phyloP scores from a whole-genome alignment of 2,329 filamentous ascomycete species.

The Penicillium crustosum region DNA sequence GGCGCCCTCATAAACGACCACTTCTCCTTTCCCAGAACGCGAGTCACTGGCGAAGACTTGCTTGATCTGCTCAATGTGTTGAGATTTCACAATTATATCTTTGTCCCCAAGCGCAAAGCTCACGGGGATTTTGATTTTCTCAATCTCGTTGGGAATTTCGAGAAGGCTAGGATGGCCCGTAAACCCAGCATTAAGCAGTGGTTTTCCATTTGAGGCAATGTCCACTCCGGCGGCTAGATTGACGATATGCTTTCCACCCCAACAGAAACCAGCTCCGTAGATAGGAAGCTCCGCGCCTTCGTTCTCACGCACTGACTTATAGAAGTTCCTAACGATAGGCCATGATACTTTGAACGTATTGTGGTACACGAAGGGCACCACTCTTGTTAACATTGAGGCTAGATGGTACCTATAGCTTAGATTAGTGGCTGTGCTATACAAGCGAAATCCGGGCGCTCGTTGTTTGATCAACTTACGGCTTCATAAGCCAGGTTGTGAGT shows the following conservation, averaged over 20 bases:
- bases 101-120: constrained; percentile 1
- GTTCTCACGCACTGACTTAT: constrained; percentile 37
- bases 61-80: background rate
- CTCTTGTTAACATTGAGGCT: background rate
- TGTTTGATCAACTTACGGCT: constrained; percentile 1
- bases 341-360: constrained; percentile 21
- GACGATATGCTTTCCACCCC: constrained; percentile 59
- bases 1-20: constrained; percentile 27
- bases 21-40: constrained; percentile 44
- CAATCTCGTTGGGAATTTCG: background rate
- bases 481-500: background rate
- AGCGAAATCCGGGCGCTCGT: background rate
- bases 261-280: constrained; percentile 62
- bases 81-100: background rate
- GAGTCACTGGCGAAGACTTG: background rate
- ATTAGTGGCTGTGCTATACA: background rate
- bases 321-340: constrained; percentile 42
- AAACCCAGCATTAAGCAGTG: background rate
- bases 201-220: constrained; percentile 38
- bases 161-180: constrained; percentile 3
- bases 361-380: background rate
- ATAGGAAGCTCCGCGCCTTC: constrained; percentile 43
- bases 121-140: constrained; percentile 2
- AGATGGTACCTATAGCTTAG: background rate
- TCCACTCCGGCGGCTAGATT: constrained; percentile 46